Conservation (phyloP, 1,139 yeast species). For the Blastobotrys illinoisensis region DNA sequence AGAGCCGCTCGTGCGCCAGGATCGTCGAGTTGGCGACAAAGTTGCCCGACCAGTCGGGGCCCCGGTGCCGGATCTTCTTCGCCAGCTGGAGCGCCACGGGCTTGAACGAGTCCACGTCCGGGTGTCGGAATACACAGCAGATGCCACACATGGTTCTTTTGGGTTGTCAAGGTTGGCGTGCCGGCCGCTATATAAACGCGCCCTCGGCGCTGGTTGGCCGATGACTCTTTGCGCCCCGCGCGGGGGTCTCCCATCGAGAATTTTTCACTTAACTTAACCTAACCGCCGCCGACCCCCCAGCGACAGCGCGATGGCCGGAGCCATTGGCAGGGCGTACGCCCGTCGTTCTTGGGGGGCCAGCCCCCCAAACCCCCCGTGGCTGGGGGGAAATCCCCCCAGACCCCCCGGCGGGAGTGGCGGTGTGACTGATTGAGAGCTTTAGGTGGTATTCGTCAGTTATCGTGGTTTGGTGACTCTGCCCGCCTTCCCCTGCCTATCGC, state of each 20-base stretch:
- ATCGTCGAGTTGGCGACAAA: conserved; percentile 66
- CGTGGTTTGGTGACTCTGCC: too few relatives aligned
- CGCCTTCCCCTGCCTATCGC: too few relatives aligned
- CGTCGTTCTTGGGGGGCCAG: too few relatives aligned
- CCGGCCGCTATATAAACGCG: too few relatives aligned
- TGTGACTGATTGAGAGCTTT: neutral
- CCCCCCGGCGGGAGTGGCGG: too few relatives aligned
- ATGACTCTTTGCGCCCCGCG: neutral
- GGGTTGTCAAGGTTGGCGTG: neutral
- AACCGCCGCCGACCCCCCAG: neutral
- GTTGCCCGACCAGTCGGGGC: conserved; percentile 99
- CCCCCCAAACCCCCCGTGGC: too few relatives aligned
- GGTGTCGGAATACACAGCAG: conserved; percentile 84
- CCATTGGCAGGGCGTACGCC: too few relatives aligned
- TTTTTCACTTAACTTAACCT: neutral
- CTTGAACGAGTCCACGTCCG: conserved; percentile 74
- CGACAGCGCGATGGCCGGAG: too few relatives aligned
- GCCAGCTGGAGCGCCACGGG: conserved; percentile 83
- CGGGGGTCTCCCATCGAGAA: conserved; percentile 3
- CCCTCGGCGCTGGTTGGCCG: neutral
- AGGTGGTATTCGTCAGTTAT: neutral
- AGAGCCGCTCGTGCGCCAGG: conserved; percentile 89
- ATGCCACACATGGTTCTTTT: conserved; percentile 80
- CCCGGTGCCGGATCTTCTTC: conserved; percentile 92
- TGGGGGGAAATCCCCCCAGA: too few relatives aligned